Base-by-base conservation (phyloP, 441 rosid genomes). In the Syzygium malaccense region DNA sequence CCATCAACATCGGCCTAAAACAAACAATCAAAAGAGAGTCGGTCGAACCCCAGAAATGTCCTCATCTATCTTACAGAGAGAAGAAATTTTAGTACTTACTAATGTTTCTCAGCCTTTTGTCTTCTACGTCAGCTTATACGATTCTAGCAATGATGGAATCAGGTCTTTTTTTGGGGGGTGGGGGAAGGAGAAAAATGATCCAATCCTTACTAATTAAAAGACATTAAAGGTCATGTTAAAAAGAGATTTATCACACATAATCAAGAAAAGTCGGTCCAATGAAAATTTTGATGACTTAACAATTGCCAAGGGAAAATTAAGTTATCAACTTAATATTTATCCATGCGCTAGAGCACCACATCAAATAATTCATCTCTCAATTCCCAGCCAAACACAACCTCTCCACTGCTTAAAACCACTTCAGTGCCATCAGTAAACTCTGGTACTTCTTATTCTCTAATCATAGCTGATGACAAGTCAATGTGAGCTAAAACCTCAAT, bases 1-100 rank as follows among this genome's bases (percentile, higher is more conserved):
- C 98, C 97, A 90, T 96, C 97, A 89, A 96, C 97, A 93, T 98
- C 99, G 75, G 99, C 99, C 99, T 98, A 91, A 87, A 91, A 80
- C 89, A 88, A 89, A 37, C 51, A 75, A 37, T 75, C 51, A 75
- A 41, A 20, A 12, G 83, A 12, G 83, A 37, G 83, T 75, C 23
- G 37, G 83, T 6, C 14, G 32, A 60, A 28, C 30, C 66, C 51
- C 83, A 20, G 51, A 75, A 71, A 71, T 71, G 49, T 33, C 49
- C 49, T 71, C n/a, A 75, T 75, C 51, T 12, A 20, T 37, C 51
- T 75, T 23, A 75, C 6, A 60, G 30, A 75, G 83, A 75, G 83
- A 57, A 71, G 14, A 71, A 37, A 20, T 20, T 37, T 37, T 9
- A 75, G 12, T 8, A 19, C 83, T 20, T 75, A 75, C 17, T 75